Evolutionary conservation across 371 early-diverging fungal species (phyloP).

Genomic region (Rhizopus arrhizus): DNA sequence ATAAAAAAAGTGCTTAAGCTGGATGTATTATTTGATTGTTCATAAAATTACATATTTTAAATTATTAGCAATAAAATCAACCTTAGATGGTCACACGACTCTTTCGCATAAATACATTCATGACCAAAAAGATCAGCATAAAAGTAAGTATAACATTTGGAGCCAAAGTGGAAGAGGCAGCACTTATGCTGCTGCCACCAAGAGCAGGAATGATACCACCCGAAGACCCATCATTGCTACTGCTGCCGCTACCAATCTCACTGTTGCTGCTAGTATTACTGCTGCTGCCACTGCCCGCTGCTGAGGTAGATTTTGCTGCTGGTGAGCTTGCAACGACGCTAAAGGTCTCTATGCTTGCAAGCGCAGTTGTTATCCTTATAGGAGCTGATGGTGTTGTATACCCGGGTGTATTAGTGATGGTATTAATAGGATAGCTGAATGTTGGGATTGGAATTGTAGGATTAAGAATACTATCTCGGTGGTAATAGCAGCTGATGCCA

Average conservation of each 20-base stretch:
- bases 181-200: background rate
- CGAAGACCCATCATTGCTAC: too few species aligned
- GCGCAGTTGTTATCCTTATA: too few species aligned
- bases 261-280: too few species aligned
- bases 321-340: too few species aligned
- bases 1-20: conserved; percentile 1
- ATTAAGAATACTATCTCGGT: background rate
- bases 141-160: conserved; percentile 1
- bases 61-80: background rate
- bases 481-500: conserved; percentile 17
- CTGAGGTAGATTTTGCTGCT: too few species aligned
- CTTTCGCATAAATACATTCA: background rate
- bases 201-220: background rate
- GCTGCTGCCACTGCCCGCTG: too few species aligned
- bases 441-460: conserved; percentile 7
- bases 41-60: background rate
- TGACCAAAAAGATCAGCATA: background rate
- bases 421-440: background rate
- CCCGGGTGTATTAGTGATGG: background rate
- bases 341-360: too few species aligned
- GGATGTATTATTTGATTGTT: background rate
- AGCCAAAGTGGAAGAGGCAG: background rate
- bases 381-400: too few species aligned
- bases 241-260: too few species aligned
- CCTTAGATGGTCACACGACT: background rate